Base-by-base conservation (phyloP, 2,329 filamentous ascomycete genomes). In the Hypoxylon sp. region DNA sequence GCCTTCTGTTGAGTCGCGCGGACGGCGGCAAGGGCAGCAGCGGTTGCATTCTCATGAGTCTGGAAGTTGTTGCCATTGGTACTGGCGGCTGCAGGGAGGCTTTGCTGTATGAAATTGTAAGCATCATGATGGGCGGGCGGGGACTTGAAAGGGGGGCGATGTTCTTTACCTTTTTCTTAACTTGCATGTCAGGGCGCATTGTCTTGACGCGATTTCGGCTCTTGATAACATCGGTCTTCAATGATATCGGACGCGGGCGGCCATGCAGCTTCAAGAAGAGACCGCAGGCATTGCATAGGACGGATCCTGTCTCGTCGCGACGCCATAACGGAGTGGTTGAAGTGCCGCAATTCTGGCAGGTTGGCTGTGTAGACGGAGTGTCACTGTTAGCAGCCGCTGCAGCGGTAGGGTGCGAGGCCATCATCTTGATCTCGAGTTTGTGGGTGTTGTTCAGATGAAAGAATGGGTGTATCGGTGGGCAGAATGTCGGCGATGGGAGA, bases 181-280 rank as follows among this genome's bases (percentile, higher is more conserved):
- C 92, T 51, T 91, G 90, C 70, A 92, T 88, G 76, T 94, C 93
- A 8, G 92, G 89, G 59, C 88, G 88, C 81, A 89, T 88, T 29
- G 94, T 96, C 86, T 98, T 98, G 75, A 98, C 95, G 72, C 96
- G 91, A 83, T 99, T 99, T 77, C 96, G 94, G 84, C 94, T 98
- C 86, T 99, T 99, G 84, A 99, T 99, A 74, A 98, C 95, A 85
- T 99, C 96, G 53, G 96, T 98, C 87, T 99, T 99, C 76, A 99
- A 88, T 75, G 93, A 97, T 80, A 97, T 98, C 74, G 96, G 96
- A 63, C 96, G 91, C 67, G 96, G 90, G 26, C 94, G 92, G 71
- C 94, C 94, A 80, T 99, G 96, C 74, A 99, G 87, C 87, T 99
- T 99, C 77, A 98, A 88, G 82, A 98, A 99, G 63, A 99, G 88